Evolutionary conservation across 768 basidiomycete genomes (phyloP).

Genomic region (Amanita phalloides): DNA sequence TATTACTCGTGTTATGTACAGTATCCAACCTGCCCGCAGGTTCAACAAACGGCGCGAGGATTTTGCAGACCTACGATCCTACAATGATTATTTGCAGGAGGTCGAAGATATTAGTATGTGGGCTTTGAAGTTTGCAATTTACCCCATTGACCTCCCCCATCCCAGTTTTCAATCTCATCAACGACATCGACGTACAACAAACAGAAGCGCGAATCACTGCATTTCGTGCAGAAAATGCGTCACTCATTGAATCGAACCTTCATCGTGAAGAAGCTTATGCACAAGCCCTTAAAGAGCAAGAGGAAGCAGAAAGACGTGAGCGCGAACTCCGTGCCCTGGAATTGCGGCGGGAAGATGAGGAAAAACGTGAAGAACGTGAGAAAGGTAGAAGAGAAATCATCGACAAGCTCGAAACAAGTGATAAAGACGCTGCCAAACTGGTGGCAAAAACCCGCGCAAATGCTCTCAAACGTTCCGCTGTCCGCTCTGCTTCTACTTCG

Average conservation of each 20-base stretch:
- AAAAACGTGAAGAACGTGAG: conserved; percentile 69
- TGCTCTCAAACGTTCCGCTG: conserved; percentile 49
- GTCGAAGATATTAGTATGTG: conserved; percentile 74
- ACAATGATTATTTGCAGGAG: conserved; percentile 94
- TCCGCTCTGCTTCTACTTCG: conserved; percentile 37
- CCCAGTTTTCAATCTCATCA: conserved; percentile 89
- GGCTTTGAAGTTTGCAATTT: conserved; percentile 1
- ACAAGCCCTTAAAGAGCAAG: conserved; percentile 63
- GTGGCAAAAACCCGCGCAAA: conserved; percentile 60
- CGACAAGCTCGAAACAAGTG: conserved; percentile 70
- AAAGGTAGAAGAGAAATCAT: conserved; percentile 66
- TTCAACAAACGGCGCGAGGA: conserved; percentile 94
- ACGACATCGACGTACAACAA: conserved; percentile 68
- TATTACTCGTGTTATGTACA: conserved; percentile 2
- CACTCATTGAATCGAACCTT: conserved; percentile 73
- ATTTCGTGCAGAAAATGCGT: conserved; percentile 74
- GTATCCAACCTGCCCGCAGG: conserved; percentile 25
- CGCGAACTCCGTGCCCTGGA: conserved; percentile 61
- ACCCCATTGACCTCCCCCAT: not conserved
- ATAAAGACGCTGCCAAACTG: conserved; percentile 57
- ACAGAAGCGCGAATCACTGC: conserved; percentile 79
- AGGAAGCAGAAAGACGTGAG: conserved; percentile 67
- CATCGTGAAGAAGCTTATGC: conserved; percentile 74
- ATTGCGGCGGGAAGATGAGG: conserved; percentile 56
- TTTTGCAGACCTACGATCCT: conserved; percentile 66